phyloP scores from a whole-genome alignment of 2,329 filamentous ascomycete genomes.

The Exserohilum turcica region DNA sequence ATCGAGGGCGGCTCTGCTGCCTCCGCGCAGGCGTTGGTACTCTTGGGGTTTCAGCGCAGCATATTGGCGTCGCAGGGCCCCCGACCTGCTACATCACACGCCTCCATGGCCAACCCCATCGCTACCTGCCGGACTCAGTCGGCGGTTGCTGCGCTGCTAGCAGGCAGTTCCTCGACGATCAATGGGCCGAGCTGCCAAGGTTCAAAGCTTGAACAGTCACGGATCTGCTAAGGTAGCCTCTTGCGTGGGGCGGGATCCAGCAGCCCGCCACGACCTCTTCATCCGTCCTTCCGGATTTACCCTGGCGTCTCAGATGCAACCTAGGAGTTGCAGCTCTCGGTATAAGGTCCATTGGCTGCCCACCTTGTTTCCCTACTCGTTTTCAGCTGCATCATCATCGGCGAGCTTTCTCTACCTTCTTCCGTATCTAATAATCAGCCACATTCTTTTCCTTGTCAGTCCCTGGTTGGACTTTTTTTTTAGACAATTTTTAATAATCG shows the following conservation, averaged over 20 bases:
- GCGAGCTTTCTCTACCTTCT: conserved; percentile 38
- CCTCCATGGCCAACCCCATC: conserved; percentile 37
- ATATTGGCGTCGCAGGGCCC: conserved; percentile 46
- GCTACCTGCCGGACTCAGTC: conserved; percentile 24
- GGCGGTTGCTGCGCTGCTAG: conserved; percentile 36
- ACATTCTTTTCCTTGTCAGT: conserved; percentile 47
- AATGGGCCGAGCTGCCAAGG: conserved; percentile 37
- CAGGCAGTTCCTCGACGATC: conserved; percentile 35
- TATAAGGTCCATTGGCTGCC: conserved; percentile 49
- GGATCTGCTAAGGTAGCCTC: conserved; percentile 36
- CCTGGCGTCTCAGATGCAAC: conserved; percentile 45
- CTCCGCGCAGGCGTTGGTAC: conserved; percentile 43
- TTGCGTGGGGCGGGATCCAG: conserved; percentile 40
- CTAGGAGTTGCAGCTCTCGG: conserved; percentile 36
- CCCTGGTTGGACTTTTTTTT: conserved; percentile 48
- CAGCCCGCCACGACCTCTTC: conserved; percentile 38
- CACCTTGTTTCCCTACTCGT: conserved; percentile 44
- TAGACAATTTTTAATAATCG: conserved; percentile 43
- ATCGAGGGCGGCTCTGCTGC: conserved; percentile 34
- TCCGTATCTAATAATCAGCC: conserved; percentile 44
- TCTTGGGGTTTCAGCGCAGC: conserved; percentile 41
- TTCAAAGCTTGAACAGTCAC: conserved; percentile 41
- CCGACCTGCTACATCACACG: conserved; percentile 45
- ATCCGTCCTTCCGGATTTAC: conserved; percentile 47
- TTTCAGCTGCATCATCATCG: conserved; percentile 47